Evolutionary conservation across 2,329 filamentous ascomycete species (phyloP).

Genomic region (Setomelanomma holmii): DNA sequence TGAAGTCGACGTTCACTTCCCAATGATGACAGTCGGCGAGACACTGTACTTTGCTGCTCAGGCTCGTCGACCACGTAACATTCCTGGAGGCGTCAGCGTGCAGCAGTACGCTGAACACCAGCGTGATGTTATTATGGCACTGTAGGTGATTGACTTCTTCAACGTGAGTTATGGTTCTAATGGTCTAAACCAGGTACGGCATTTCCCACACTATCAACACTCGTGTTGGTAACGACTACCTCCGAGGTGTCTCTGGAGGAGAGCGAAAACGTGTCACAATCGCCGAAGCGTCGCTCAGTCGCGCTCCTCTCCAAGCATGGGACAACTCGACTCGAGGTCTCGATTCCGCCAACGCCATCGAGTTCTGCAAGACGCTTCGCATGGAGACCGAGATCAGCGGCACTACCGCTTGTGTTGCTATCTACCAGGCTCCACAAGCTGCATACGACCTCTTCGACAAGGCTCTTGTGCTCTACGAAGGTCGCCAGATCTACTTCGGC

Average conservation of each 20-base stretch:
- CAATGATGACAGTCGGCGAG: constrained; percentile 77
- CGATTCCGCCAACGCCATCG: constrained; percentile 77
- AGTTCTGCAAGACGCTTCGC: constrained; percentile 75
- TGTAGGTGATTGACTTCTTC: not conserved
- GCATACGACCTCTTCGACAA: constrained; percentile 77
- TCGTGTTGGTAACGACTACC: constrained; percentile 75
- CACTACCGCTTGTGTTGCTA: constrained; percentile 72
- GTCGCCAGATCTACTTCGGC: constrained; percentile 76
- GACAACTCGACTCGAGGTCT: constrained; percentile 79
- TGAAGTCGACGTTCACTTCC: constrained; percentile 84
- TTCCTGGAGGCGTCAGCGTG: constrained; percentile 65
- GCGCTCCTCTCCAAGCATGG: constrained; percentile 73
- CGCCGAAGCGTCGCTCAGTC: constrained; percentile 75
- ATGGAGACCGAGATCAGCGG: constrained; percentile 71
- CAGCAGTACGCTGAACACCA: constrained; percentile 67
- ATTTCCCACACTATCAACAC: constrained; percentile 77
- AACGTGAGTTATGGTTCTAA: not conserved
- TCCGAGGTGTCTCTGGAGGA: constrained; percentile 77
- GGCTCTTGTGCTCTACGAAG: constrained; percentile 70
- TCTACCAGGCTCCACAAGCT: constrained; percentile 74
- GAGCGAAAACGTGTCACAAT: constrained; percentile 84
- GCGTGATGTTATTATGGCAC: constrained; percentile 71
- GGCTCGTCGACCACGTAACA: constrained; percentile 68
- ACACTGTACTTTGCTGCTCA: constrained; percentile 79
- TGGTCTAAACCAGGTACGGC: constrained; percentile 59